Base-by-base conservation (phyloP, 495 filamentous ascomycete genomes). In the Hypoxylon perforatum region DNA sequence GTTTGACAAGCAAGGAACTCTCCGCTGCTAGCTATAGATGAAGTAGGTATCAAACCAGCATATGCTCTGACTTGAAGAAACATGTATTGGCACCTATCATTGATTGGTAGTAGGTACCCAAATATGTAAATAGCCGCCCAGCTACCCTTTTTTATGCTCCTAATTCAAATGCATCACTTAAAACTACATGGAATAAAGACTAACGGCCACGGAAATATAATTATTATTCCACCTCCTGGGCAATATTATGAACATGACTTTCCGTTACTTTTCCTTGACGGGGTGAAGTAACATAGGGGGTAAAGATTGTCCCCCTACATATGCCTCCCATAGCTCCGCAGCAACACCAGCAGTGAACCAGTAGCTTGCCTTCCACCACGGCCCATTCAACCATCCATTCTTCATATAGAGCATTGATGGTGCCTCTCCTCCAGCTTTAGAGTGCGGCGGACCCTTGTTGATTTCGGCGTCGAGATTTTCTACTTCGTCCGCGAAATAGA, bases 401-500 rank as follows among this genome's bases (percentile, higher is more conserved):
- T 28, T 56, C n/a, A 22, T 56, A 28, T 56, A 56, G 4, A 45
- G 14, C 21, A 56, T 45, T 8, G 52, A 56, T 3, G 52, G 15
- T 22, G 22, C 22, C 39, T 45, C 12, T 3, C 52, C 52, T 15
- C 52, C 39, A 11, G 52, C 52, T 22, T 35, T 56, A 12, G 19
- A 28, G 15, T 45, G 22, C 23, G 39, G 39, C 23, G 39, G 22
- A n/a, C 2, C 58, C 21, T 28, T 44, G 42, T 62, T 17, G 12
- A 62, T 54, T 14, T 54, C 44, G 0, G 25, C 48, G 18, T 54
- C 58, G 10, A 47, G 38, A 0, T 46, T 38, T 22, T 62, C 38
- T n/a, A 41, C 25, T 15, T 46, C 28, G 1, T 47, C 12, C 1
- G 23, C 28, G 49, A 62, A 62, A 1, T 7, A 18, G 21, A 92